Percentiles rank a stretch among this genome's conserved stretches.
These are phyloP conservation scores for Neoscytalidium dimidiatum DNA, from an alignment of 2,329 filamentous ascomycete genomes.

Conservation along the genomic window DNA sequence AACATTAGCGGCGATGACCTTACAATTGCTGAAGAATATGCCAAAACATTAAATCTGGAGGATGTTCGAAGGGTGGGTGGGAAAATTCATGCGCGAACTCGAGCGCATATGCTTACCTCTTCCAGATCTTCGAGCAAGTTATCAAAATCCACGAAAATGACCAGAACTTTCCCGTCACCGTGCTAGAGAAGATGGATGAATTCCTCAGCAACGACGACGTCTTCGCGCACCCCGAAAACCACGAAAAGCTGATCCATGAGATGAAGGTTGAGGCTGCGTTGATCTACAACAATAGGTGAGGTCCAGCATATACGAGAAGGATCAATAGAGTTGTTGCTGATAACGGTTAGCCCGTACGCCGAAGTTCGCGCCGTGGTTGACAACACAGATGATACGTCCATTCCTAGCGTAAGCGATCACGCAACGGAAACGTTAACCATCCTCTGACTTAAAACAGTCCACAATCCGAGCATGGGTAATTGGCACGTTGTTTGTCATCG, in stretches of 20 bases:
- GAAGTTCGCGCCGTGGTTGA: conserved; percentile 23
- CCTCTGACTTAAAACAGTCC: neutral
- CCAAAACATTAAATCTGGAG: conserved; percentile 16
- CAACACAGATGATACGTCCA: conserved; percentile 24
- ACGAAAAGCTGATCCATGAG: conserved; percentile 53
- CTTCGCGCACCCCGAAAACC: conserved; percentile 49
- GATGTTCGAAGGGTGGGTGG: neutral
- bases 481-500: conserved; percentile 47
- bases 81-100: neutral
- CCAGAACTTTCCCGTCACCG: conserved; percentile 49
- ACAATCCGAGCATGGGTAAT: conserved; percentile 50
- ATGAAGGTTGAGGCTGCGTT: conserved; percentile 59
- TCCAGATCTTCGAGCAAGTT: conserved; percentile 29
- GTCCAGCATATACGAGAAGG: neutral
- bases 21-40: conserved; percentile 15
- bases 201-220: conserved; percentile 50
- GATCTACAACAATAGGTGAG: conserved; percentile 42
- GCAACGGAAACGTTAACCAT: no score
- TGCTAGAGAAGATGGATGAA: conserved; percentile 44
- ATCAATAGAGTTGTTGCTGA: neutral
- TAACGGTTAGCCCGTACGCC: conserved; percentile 21
- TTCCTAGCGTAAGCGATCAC: conserved; percentile 23
- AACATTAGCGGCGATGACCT: conserved; percentile 21
- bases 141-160: conserved; percentile 48
- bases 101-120: neutral